Base-by-base conservation (phyloP, 768 basidiomycete genomes). In the Agaricus blazei region DNA sequence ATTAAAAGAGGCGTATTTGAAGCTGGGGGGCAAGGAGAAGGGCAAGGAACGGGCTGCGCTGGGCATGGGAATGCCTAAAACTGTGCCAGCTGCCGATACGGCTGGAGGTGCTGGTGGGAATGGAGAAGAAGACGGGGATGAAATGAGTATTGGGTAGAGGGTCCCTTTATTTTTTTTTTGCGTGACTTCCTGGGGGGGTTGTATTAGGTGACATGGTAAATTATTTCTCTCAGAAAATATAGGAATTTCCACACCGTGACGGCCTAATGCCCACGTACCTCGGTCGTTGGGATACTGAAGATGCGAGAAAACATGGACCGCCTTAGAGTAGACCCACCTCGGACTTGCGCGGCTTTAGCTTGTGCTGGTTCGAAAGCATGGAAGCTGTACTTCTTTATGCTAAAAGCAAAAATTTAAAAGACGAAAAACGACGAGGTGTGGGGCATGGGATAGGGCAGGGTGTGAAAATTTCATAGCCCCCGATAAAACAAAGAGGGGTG, bases 271-370 rank as follows among this genome's bases (percentile, higher is more conserved):
- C 47, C 47, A 55, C 54, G n/a, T 11, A 34, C 7, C n/a, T 8
- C 6, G n/a, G 29, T 14, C 36, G 14, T 24, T 38, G 49, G 9
- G 14, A 6, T n/a, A 23, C 6, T 2, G 6, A 23, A 2, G 9
- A n/a, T 23, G 24, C 9, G 24, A 44, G 19, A 9, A 29, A 7
- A n/a, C 47, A 41, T 27, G 38, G 42, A 41, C 27, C 15, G 14
- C 29, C 36, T 15, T 12, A 27, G 42, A 48, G 9, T 37, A 31
- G 29, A 55, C 54, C 54, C 15, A 27, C 28, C 40, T 55, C 54
- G 54, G 54, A 55, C 54, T 48, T 55, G 54, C 54, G 24, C 54
- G 54, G 54, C 54, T 15, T 55, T 55, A 28, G 19, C 46, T 48
- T 12, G 29, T 14, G 31, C 8, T 4, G 23, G 9, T 28, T 7